phyloP scores from a whole-genome alignment of 768 basidiomycete species.

The Pisolithus marmoratus region DNA sequence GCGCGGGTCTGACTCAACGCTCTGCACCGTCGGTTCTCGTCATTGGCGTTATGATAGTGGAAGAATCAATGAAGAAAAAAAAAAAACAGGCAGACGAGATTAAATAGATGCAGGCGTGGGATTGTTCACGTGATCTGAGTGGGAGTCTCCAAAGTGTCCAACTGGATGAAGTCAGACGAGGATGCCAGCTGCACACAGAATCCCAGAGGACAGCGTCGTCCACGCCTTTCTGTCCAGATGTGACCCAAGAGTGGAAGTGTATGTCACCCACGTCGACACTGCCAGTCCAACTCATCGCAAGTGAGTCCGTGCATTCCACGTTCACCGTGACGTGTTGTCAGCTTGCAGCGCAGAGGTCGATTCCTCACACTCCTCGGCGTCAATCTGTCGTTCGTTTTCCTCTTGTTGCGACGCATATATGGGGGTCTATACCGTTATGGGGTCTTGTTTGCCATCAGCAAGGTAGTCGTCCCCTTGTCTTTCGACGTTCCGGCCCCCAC shows the following conservation, averaged over 20 bases:
- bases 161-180: neutral
- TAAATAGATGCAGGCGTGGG: constrained; percentile 4
- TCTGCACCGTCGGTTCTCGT: constrained; percentile 52
- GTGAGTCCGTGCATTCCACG: constrained; percentile 11
- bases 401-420: constrained; percentile 18
- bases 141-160: too few species aligned
- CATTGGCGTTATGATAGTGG: constrained; percentile 46
- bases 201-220: constrained; percentile 23
- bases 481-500: constrained; percentile 9
- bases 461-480: constrained; percentile 14
- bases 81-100: neutral
- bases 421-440: constrained; percentile 24
- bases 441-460: constrained; percentile 19
- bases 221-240: constrained; percentile 13
- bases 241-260: constrained; percentile 20
- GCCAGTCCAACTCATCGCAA: constrained; percentile 14
- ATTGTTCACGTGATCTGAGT: constrained; percentile 3
- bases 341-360: constrained; percentile 12
- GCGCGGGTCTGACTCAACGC: constrained; percentile 47
- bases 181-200: constrained; percentile 21
- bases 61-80: constrained; percentile 30
- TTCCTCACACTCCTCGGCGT: constrained; percentile 22
- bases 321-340: neutral
- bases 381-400: constrained; percentile 20
- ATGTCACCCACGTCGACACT: constrained; percentile 25